Evolutionary conservation across 768 basidiomycete genomes (phyloP), one percentile per base, ranked within the genome.

Genomic region (Neoboletus subvelutipes): DNA sequence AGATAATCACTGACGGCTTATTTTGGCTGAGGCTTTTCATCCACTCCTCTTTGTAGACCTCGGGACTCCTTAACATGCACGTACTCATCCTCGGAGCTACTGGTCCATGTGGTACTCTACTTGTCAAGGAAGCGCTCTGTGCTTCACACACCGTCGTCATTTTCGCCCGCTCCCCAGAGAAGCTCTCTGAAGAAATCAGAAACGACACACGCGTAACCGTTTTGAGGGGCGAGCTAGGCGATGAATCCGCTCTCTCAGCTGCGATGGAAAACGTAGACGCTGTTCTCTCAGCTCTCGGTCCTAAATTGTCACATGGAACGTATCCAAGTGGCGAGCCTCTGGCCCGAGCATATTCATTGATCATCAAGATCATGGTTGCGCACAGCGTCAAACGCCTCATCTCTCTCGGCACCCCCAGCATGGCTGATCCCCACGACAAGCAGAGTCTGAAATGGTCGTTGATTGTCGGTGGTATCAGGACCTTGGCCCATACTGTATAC

Each of bases 61-160:
- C 40, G 15, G 49, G 24, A 22, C 13, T 18, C 13, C 42, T 11
- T 43, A 20, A 36, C 18, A 81, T 82, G 82, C 83, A 76, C 26
- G 63, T 88, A 55, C 76, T 90, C 52, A 75, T 90, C 56, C 76
- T 91, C n/a, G 89, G 88, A 18, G 84, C 78, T 24, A 91, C 88
- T 4, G 88, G 88, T 1, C 77, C 82, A 15, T 71, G 72, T 36
- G 89, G 88, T 48, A 70, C 80, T 45, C 76, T 79, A 18, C 75
- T 90, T 56, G 76, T 85, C 55, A 78, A 83, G 50, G 79, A 86
- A 64, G 73, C 78, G 6, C 78, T 90, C 18, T 64, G 72, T 18
- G 71, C 71, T 22, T 61, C 67, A 6, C 77, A 80, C 60, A 74
- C 77, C 5, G 62, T 90, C 58, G 75, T 88, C 56, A 60, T 90